A percentile compares a stretch with the other conserved stretches of the same genome.
Evolutionary conservation across 2,329 filamentous ascomycete genomes (phyloP).

Genomic region (Myriosclerotinia scirpicola): DNA sequence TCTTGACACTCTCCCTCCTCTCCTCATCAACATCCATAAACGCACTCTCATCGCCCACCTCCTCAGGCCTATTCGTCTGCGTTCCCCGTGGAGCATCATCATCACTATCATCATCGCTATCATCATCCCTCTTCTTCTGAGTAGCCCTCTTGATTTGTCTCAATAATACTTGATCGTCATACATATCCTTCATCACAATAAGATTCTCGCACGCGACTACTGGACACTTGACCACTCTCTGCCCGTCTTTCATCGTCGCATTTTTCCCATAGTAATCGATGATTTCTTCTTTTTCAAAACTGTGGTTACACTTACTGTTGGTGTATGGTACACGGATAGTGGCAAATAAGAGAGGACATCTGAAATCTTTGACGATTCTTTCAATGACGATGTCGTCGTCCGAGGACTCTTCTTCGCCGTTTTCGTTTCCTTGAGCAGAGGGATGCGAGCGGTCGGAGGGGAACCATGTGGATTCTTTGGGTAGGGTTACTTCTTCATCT

Average conservation of each 20-base stretch:
- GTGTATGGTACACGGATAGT: conserved; percentile 66
- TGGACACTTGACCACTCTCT: conserved; percentile 55
- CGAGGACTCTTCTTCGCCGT: conserved; percentile 43
- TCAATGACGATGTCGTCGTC: conserved; percentile 70
- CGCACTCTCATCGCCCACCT: conserved; percentile 6
- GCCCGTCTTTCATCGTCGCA: conserved; percentile 14
- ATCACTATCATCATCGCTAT: conserved; percentile 41
- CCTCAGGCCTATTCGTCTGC: conserved; percentile 7
- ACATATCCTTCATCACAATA: conserved; percentile 54
- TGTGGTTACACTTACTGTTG: conserved; percentile 67
- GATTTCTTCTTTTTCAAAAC: conserved; percentile 67
- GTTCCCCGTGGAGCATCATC: conserved; percentile 6
- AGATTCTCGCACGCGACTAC: conserved; percentile 61
- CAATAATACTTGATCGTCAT: conserved; percentile 55
- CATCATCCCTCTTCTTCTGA: conserved; percentile 47
- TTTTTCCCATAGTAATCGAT: conserved; percentile 45
- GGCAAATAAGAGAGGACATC: conserved; percentile 67
- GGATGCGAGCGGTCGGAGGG: conserved; percentile 31
- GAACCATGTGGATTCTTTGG: conserved; percentile 63
- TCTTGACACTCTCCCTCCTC: not conserved
- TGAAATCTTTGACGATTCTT: conserved; percentile 62
- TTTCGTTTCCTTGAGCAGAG: not conserved
- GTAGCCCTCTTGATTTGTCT: conserved; percentile 58
- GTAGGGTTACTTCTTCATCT: conserved; percentile 51
- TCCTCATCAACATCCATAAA: conserved; percentile 15